These are phyloP conservation scores for Trichocladium antarcticum DNA, from an alignment of 495 filamentous ascomycete genomes.

Conservation along the genomic window DNA sequence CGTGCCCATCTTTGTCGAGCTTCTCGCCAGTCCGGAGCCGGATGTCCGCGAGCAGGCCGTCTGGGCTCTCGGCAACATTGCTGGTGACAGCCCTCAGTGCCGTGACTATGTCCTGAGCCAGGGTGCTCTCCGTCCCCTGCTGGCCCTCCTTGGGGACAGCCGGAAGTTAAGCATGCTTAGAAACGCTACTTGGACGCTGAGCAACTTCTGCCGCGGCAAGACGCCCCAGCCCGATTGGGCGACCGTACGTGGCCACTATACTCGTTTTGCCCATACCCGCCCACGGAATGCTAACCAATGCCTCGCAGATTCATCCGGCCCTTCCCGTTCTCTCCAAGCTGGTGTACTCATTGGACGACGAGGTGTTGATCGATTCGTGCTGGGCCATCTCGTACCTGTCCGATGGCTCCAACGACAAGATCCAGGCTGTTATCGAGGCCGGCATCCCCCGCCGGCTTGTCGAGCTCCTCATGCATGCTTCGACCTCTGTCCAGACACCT, in stretches of 20 bases:
- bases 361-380: constrained; percentile 97
- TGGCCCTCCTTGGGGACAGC: constrained; percentile 86
- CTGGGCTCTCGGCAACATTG: constrained; percentile 98
- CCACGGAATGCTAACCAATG: constrained; percentile 18
- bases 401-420: constrained; percentile 99
- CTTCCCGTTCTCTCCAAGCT: constrained; percentile 95
- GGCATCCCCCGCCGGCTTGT: constrained; percentile 95
- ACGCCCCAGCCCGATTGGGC: constrained; percentile 97
- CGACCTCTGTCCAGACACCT: constrained; percentile 96
- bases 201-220: constrained; percentile 99
- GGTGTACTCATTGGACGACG: constrained; percentile 95
- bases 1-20: constrained; percentile 96
- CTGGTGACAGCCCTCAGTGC: constrained; percentile 94
- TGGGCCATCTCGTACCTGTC: constrained; percentile 99
- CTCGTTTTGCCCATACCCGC: constrained; percentile 1
- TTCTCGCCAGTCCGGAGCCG: constrained; percentile 88
- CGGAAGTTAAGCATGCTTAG: constrained; percentile 98
- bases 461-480: constrained; percentile 97
- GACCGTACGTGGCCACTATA: constrained; percentile 57
- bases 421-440: constrained; percentile 97
- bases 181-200: constrained; percentile 98
- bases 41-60: constrained; percentile 98
- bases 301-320: constrained; percentile 76
- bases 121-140: constrained; percentile 80
- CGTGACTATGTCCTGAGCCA: constrained; percentile 86